Conservation (phyloP, 2,329 filamentous ascomycete species). For the Conoideocrella luteorostrata region DNA sequence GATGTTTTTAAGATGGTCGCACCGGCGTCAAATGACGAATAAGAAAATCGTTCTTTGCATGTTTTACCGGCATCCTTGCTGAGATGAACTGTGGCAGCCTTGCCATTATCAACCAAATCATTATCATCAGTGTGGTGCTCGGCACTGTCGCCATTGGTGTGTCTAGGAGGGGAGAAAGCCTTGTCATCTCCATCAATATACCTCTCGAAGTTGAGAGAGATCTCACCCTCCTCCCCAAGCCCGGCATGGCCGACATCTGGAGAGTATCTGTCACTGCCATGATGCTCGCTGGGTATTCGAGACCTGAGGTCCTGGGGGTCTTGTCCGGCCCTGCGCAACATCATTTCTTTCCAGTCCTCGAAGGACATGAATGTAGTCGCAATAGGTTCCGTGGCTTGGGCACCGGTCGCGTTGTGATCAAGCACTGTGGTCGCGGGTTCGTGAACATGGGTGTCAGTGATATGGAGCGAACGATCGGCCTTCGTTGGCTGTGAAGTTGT, state of each 20-base stretch:
- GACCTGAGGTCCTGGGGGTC: conserved; percentile 58
- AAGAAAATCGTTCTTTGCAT: conserved; percentile 96
- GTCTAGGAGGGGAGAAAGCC: not conserved
- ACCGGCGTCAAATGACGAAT: conserved; percentile 94
- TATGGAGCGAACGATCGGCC: not conserved
- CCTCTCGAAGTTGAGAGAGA: conserved; percentile 51
- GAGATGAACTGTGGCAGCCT: conserved; percentile 51
- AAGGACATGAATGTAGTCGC: conserved; percentile 75
- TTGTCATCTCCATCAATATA: conserved; percentile 18
- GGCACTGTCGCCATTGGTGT: conserved; percentile 14
- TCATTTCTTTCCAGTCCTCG: conserved; percentile 96
- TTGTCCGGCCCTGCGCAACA: conserved; percentile 79
- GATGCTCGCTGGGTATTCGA: conserved; percentile 48
- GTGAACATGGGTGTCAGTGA: not conserved
- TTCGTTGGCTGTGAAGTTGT: not conserved
- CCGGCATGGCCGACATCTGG: conserved; percentile 67
- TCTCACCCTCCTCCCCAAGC: conserved; percentile 83
- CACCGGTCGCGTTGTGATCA: conserved; percentile 5
- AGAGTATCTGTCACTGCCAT: conserved; percentile 41
- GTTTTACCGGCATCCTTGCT: conserved; percentile 95
- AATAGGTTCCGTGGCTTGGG: conserved; percentile 7
- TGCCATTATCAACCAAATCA: conserved; percentile 37
- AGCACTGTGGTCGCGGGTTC: not conserved
- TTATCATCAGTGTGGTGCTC: conserved; percentile 31
- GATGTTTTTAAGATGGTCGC: conserved; percentile 91